Conservation (phyloP, 805 yeast species). For the Diddensiella transvaalensis region DNA sequence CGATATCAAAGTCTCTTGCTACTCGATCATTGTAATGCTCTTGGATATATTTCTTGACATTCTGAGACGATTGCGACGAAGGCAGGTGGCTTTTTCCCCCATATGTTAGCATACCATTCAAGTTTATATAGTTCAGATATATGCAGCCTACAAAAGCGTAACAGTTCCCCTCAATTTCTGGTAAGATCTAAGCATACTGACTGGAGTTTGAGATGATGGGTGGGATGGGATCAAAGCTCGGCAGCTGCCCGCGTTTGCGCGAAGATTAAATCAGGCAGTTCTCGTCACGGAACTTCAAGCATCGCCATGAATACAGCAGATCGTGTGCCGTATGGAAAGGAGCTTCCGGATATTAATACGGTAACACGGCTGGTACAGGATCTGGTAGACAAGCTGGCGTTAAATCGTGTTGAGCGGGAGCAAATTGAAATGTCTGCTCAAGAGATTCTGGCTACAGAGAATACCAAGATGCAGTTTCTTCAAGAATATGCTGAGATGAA, state of each 20-base stretch:
- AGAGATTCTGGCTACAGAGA: slow-evolving; percentile 22
- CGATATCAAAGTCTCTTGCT: slow-evolving; percentile 28
- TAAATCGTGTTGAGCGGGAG: slow-evolving; percentile 24
- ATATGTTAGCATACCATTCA: not conserved
- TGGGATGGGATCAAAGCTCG: no score
- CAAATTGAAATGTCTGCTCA: slow-evolving; percentile 23
- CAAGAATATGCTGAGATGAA: slow-evolving; percentile 6
- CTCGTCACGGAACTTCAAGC: no score
- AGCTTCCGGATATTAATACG: slow-evolving; percentile 7
- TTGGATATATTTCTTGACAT: slow-evolving; percentile 21
- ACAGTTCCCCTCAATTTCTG: slow-evolving; percentile 29
- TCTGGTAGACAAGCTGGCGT: slow-evolving; percentile 24
- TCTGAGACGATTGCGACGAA: slow-evolving; percentile 19
- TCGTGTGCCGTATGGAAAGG: no score
- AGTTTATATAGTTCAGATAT: no score
- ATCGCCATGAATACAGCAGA: no score
- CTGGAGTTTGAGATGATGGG: no score
- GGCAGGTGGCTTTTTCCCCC: slow-evolving; percentile 24
- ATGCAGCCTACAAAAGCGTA: slow-evolving; percentile 34
- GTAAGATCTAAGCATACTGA: slow-evolving; percentile 31
- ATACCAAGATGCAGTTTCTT: slow-evolving; percentile 23
- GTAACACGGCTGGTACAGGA: slow-evolving; percentile 30
- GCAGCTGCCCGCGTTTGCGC: no score
- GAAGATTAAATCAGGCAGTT: no score
- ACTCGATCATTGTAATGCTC: slow-evolving; percentile 21